Conservation (phyloP, 139 green algal genomes). For the Volvox africanus region DNA sequence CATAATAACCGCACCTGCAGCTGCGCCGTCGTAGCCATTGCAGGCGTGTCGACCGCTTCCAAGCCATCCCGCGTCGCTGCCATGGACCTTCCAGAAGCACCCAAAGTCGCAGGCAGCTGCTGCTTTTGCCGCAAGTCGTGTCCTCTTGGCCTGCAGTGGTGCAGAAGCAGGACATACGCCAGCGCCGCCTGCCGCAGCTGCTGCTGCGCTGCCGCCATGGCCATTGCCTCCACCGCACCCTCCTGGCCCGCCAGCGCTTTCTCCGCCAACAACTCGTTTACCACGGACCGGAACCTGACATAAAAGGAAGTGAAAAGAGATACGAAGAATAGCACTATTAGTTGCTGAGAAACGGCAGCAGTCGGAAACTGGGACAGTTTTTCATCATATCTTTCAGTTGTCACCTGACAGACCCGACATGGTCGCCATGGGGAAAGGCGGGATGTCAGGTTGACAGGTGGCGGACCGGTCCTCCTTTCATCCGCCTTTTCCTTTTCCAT, state of each 20-base stretch:
- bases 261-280: slow-evolving; percentile 50
- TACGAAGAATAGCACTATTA: no score
- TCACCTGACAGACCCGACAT: no score
- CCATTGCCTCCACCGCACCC: slow-evolving; percentile 51
- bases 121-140: neutral
- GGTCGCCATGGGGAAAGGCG: no score
- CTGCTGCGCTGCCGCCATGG: slow-evolving; percentile 34
- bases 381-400: no score
- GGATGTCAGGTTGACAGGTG: no score
- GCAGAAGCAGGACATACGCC: slow-evolving; percentile 50
- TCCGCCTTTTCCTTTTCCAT: no score
- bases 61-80: neutral
- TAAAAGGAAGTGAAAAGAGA: no score
- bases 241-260: slow-evolving; percentile 50
- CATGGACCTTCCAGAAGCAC: no score
- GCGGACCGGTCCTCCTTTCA: no score
- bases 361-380: no score
- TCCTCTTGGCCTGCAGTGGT: neutral
- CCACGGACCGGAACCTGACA: slow-evolving; percentile 39
- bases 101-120: neutral
- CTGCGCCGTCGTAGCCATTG: slow-evolving; percentile 20
- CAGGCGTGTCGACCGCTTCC: neutral
- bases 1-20: neutral
- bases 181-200: slow-evolving; percentile 43
- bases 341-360: no score